Conservation (phyloP, 495 filamentous ascomycete genomes). For the Neurospora discreta region DNA sequence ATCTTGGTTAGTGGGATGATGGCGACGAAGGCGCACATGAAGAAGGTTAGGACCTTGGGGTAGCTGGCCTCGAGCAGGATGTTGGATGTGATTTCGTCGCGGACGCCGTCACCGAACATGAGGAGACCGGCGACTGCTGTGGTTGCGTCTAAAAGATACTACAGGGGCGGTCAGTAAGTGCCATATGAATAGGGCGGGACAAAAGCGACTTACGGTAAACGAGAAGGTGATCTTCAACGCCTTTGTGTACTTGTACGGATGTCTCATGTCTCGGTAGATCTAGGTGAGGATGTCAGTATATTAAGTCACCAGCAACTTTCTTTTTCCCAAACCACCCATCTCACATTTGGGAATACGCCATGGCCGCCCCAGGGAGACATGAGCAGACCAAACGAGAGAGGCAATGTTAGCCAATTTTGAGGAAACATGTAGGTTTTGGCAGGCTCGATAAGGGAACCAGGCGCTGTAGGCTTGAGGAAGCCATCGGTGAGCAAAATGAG, state of each 20-base stretch:
- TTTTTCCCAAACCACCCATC: not conserved
- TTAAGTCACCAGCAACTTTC: not conserved
- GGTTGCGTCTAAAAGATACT: constrained; percentile 68
- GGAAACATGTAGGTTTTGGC: constrained; percentile 71
- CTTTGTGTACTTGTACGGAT: constrained; percentile 73
- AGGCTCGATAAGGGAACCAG: constrained; percentile 79
- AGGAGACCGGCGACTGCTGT: constrained; percentile 76
- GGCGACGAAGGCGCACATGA: constrained; percentile 74
- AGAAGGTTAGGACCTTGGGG: constrained; percentile 58
- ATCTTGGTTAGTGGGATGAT: constrained; percentile 94
- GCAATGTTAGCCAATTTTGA: constrained; percentile 74
- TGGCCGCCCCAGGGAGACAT: constrained; percentile 98
- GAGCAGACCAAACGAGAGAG: constrained; percentile 86
- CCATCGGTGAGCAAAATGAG: constrained; percentile 75
- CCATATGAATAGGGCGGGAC: not conserved
- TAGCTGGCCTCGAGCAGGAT: constrained; percentile 64
- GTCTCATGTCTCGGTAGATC: constrained; percentile 96
- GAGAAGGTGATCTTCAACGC: constrained; percentile 71
- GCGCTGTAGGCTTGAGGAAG: constrained; percentile 63
- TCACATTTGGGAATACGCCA: constrained; percentile 76
- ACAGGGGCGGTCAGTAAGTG: not conserved
- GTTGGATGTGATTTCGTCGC: constrained; percentile 84
- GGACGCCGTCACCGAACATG: constrained; percentile 85
- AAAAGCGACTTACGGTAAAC: constrained; percentile 59
- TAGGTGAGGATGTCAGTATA: constrained; percentile 6